These are phyloP conservation scores for Paramarasmius palmivorus DNA, from an alignment of 1,284 basidiomycete genomes.

Conservation along the genomic window DNA sequence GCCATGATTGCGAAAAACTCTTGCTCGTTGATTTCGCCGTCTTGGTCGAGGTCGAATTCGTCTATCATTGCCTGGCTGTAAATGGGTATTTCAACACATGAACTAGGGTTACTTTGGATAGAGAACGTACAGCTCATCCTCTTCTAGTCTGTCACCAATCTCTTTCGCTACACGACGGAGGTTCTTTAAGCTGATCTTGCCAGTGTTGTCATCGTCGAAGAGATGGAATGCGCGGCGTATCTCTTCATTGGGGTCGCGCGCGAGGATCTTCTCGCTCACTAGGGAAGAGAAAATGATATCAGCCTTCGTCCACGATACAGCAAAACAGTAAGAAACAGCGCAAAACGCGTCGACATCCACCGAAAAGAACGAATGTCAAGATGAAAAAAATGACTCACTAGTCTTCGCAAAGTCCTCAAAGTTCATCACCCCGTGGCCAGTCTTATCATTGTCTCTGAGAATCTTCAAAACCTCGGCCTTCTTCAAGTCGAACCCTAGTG, in stretches of 20 bases:
- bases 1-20: slow-evolving; percentile 98
- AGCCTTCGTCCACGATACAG: slow-evolving; percentile 17
- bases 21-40: slow-evolving; percentile 94
- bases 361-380: background rate
- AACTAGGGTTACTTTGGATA: slow-evolving; percentile 7
- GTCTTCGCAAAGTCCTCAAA: slow-evolving; percentile 95
- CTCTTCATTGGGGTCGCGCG: slow-evolving; percentile 95
- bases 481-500: slow-evolving; percentile 96
- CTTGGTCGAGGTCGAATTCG: slow-evolving; percentile 98
- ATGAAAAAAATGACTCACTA: slow-evolving; percentile 69
- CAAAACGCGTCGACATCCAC: background rate
- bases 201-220: slow-evolving; percentile 96
- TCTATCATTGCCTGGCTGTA: slow-evolving; percentile 99
- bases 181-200: slow-evolving; percentile 92
- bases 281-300: slow-evolving; percentile 2
- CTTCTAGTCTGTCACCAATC: slow-evolving; percentile 93
- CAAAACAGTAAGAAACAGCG: background rate
- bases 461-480: slow-evolving; percentile 98
- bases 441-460: slow-evolving; percentile 90
- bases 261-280: slow-evolving; percentile 95
- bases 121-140: slow-evolving; percentile 91
- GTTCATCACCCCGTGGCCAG: slow-evolving; percentile 89
- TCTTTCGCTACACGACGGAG: slow-evolving; percentile 95
- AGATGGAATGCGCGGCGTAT: slow-evolving; percentile 94
- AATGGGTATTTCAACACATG: too few species aligned